Conservation (phyloP, 2,329 filamentous ascomycete genomes). For the Colletotrichum limetticola region DNA sequence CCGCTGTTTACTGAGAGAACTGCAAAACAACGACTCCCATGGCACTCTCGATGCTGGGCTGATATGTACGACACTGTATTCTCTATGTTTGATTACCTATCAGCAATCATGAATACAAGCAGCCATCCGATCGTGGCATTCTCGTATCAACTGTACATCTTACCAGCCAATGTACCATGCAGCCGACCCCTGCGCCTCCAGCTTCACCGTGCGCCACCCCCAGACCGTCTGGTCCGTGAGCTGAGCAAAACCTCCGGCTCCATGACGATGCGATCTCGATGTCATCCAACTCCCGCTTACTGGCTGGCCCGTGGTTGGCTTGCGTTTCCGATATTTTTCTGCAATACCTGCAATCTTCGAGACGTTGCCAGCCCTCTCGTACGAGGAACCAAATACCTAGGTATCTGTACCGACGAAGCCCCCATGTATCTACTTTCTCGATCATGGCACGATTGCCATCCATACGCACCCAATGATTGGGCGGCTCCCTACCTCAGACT, state of each 20-base stretch:
- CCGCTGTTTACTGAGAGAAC: neutral
- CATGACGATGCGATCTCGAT: constrained; percentile 1
- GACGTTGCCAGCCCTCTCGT: neutral
- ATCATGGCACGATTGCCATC: neutral
- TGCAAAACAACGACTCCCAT: neutral
- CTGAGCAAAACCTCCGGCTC: constrained; percentile 1
- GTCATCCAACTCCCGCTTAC: neutral
- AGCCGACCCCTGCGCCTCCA: neutral
- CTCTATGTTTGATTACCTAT: neutral
- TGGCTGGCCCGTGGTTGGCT: neutral
- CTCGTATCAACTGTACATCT: neutral
- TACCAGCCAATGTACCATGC: neutral
- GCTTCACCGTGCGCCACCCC: neutral
- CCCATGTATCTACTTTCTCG: neutral
- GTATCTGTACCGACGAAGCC: neutral
- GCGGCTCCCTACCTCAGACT: neutral
- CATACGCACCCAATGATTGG: neutral
- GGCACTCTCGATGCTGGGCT: neutral
- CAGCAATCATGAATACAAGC: neutral
- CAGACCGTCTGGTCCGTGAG: neutral
- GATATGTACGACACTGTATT: neutral
- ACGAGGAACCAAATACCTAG: neutral
- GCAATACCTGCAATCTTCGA: neutral
- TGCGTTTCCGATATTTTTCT: neutral
- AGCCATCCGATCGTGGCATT: neutral